phyloP scores from a whole-genome alignment of 768 basidiomycete genomes.

The Suillus subaureus region DNA sequence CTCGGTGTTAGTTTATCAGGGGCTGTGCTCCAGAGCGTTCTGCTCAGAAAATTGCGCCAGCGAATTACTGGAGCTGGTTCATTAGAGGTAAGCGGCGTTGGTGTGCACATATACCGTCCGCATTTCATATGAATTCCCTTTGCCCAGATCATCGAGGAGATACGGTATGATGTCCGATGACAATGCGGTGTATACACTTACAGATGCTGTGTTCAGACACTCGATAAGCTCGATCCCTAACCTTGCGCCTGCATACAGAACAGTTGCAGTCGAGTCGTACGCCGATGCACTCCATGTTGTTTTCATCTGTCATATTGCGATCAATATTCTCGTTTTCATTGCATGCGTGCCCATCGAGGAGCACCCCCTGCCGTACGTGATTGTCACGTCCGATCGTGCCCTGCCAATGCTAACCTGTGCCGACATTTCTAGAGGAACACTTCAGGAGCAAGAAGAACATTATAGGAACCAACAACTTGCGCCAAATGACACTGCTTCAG shows the following conservation, averaged over 20 bases:
- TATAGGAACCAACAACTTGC: slow-evolving; percentile 45
- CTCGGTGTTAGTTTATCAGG: slow-evolving; percentile 90
- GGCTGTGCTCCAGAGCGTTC: slow-evolving; percentile 79
- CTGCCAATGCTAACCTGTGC: slow-evolving; percentile 16
- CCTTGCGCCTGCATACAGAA: slow-evolving; percentile 54
- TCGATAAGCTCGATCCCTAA: slow-evolving; percentile 71
- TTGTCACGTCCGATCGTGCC: slow-evolving; percentile 5
- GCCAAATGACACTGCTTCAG: slow-evolving; percentile 17
- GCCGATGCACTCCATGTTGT: slow-evolving; percentile 77
- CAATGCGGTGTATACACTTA: slow-evolving; percentile 20
- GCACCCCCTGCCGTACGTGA: slow-evolving; percentile 53
- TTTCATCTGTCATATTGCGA: slow-evolving; percentile 76
- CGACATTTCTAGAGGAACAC: slow-evolving; percentile 51
- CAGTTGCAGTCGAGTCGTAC: slow-evolving; percentile 76
- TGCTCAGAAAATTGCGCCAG: slow-evolving; percentile 67
- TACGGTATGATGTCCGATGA: slow-evolving; percentile 47
- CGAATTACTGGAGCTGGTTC: slow-evolving; percentile 80
- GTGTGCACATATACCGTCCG: slow-evolving; percentile 1
- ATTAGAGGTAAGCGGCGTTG: slow-evolving; percentile 55
- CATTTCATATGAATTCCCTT: slow-evolving; percentile 18
- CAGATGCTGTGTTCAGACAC: slow-evolving; percentile 46
- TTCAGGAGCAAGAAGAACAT: slow-evolving; percentile 61
- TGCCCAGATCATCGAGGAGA: slow-evolving; percentile 68
- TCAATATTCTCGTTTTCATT: slow-evolving; percentile 68
- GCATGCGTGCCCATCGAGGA: slow-evolving; percentile 78